Evolutionary conservation across 176 grass and related monocot species (phyloP).

Genomic region (Bothriochloa decipiens): DNA sequence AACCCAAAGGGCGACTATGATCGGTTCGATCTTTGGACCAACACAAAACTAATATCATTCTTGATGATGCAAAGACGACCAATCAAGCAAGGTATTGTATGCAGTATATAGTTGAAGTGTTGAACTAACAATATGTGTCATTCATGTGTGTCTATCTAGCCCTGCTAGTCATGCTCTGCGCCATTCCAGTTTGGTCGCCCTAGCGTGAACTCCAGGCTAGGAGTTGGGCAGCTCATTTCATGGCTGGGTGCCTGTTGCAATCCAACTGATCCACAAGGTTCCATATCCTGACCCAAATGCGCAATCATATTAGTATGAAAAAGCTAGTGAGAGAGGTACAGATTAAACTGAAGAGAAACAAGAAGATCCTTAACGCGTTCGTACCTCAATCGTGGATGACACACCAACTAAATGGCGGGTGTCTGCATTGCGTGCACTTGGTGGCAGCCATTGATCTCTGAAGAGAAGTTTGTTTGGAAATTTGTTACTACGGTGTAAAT

Average conservation of each 20-base stretch:
- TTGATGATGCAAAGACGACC: background rate
- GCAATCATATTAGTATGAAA: background rate
- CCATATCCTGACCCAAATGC: conserved; percentile 48
- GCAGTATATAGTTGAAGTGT: conserved; percentile 32
- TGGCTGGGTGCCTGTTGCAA: conserved; percentile 49
- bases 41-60: background rate
- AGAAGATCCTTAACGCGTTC: background rate
- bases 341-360: background rate
- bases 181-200: conserved; percentile 53
- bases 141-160: background rate
- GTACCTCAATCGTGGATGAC: conserved; percentile 56
- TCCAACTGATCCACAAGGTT: conserved; percentile 55
- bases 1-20: background rate
- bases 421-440: conserved; percentile 48
- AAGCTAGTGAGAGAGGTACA: background rate
- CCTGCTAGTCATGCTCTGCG: conserved; percentile 54
- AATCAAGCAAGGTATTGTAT: conserved; percentile 8
- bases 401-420: conserved; percentile 29
- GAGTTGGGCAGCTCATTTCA: conserved; percentile 53
- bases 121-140: conserved; percentile 18
- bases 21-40: background rate
- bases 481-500: background rate
- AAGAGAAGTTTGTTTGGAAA: conserved; percentile 36
- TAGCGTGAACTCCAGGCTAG: conserved; percentile 81
- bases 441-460: conserved; percentile 61